These are phyloP conservation scores for Escovopsis sp. DNA, from an alignment of 2,329 filamentous ascomycete species.

Conservation along the genomic window DNA sequence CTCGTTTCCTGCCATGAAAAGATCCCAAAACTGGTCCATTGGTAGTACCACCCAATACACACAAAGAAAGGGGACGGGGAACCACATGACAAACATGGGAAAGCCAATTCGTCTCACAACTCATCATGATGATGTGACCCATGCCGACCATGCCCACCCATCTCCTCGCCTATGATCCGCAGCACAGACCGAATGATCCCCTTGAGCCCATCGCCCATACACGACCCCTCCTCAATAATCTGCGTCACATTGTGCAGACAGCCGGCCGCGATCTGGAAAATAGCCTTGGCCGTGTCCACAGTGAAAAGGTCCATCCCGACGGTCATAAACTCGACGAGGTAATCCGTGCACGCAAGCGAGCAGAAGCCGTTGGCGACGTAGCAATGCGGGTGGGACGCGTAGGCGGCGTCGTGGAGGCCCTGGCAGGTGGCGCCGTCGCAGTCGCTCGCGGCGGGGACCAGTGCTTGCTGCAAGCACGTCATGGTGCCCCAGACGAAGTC, in stretches of 20 bases:
- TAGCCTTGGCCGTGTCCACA: slow-evolving; percentile 1
- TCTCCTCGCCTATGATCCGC: neutral
- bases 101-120: too few species aligned
- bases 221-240: slow-evolving; percentile 2
- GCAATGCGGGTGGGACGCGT: slow-evolving; percentile 3
- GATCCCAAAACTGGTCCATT: too few species aligned
- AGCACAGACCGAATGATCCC: slow-evolving; percentile 1
- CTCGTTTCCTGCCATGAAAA: too few species aligned
- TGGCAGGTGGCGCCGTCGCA: slow-evolving; percentile 3
- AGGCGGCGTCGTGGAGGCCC: slow-evolving; percentile 3
- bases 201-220: slow-evolving; percentile 1
- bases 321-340: slow-evolving; percentile 1
- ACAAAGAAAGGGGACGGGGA: too few species aligned
- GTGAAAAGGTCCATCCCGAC: slow-evolving; percentile 3
- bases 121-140: too few species aligned
- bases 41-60: too few species aligned
- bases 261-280: slow-evolving; percentile 1
- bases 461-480: slow-evolving; percentile 4
- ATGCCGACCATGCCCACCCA: too few species aligned
- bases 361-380: slow-evolving; percentile 4
- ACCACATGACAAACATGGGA: too few species aligned
- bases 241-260: slow-evolving; percentile 1
- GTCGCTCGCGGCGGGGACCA: slow-evolving; percentile 1
- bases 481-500: slow-evolving; percentile 10
- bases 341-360: slow-evolving; percentile 1